Evolutionary conservation across 495 filamentous ascomycete species (phyloP).

Genomic region (Bacidia gigantensis): DNA sequence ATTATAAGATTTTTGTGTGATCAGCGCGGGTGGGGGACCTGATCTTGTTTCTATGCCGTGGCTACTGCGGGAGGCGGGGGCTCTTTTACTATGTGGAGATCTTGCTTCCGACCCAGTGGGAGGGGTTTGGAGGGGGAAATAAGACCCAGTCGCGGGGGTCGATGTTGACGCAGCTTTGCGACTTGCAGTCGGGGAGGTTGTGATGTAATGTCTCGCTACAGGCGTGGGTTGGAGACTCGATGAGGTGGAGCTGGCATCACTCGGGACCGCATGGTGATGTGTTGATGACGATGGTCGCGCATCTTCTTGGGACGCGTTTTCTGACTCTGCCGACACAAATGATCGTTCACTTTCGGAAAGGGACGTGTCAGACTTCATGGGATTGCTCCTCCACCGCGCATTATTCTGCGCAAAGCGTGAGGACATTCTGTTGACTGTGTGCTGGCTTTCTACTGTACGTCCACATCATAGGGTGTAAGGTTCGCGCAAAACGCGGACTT

Average conservation of each 20-base stretch:
- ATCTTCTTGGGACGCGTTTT: slow-evolving; percentile 12
- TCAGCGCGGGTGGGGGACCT: slow-evolving; percentile 33
- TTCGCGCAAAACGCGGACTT: too few species aligned
- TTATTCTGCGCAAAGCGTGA: slow-evolving; percentile 5
- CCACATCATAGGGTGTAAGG: background rate
- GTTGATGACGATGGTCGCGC: slow-evolving; percentile 7
- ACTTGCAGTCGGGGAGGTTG: slow-evolving; percentile 8
- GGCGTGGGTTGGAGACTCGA: background rate
- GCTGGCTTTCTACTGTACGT: background rate
- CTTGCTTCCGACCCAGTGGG: slow-evolving; percentile 21
- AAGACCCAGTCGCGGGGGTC: slow-evolving; percentile 14
- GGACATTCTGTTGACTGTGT: slow-evolving; percentile 4
- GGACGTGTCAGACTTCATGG: slow-evolving; percentile 4
- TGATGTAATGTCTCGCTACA: background rate
- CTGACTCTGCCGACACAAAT: slow-evolving; percentile 15
- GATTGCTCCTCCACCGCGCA: background rate
- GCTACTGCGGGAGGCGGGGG: slow-evolving; percentile 30
- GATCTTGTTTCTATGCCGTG: slow-evolving; percentile 30
- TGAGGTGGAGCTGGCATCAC: slow-evolving; percentile 2
- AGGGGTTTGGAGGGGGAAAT: slow-evolving; percentile 22
- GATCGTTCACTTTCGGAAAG: slow-evolving; percentile 13
- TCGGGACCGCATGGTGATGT: slow-evolving; percentile 3
- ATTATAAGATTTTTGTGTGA: slow-evolving; percentile 28
- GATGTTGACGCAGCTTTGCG: background rate
- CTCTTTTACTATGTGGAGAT: slow-evolving; percentile 21